Conservation (phyloP, 805 yeast species). For the Schwanniomyces occidentalis region DNA sequence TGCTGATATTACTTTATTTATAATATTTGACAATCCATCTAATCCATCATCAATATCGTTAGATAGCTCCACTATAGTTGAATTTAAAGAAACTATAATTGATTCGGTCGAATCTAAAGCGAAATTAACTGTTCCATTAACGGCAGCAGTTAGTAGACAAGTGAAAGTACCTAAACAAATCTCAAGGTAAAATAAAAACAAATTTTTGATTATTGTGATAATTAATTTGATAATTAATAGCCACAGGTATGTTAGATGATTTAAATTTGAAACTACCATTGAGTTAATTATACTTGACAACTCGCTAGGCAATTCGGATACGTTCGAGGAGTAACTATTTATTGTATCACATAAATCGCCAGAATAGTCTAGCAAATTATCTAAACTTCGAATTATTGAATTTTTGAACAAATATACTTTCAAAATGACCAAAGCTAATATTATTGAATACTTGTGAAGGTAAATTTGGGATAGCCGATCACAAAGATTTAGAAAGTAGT, state of each 20-base stretch:
- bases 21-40: constrained; percentile 53
- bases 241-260: constrained; percentile 49
- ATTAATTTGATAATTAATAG: constrained; percentile 44
- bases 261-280: constrained; percentile 48
- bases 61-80: constrained; percentile 54
- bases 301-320: constrained; percentile 53
- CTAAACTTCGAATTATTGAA: constrained; percentile 40
- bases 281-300: constrained; percentile 55
- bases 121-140: constrained; percentile 69
- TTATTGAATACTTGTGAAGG: constrained; percentile 64
- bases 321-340: constrained; percentile 34
- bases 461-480: constrained; percentile 65
- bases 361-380: constrained; percentile 33
- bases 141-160: constrained; percentile 73
- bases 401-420: constrained; percentile 60
- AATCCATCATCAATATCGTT: constrained; percentile 67
- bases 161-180: constrained; percentile 83
- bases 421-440: constrained; percentile 53
- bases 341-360: constrained; percentile 47
- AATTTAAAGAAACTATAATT: constrained; percentile 60
- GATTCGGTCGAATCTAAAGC: constrained; percentile 74
- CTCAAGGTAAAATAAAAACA: constrained; percentile 67
- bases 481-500: constrained; percentile 36
- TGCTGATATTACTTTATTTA: constrained; percentile 56
- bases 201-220: constrained; percentile 56